These are phyloP conservation scores for Zelopaecilomyces penicillatus DNA, from an alignment of 2,329 filamentous ascomycete genomes.

Conservation along the genomic window DNA sequence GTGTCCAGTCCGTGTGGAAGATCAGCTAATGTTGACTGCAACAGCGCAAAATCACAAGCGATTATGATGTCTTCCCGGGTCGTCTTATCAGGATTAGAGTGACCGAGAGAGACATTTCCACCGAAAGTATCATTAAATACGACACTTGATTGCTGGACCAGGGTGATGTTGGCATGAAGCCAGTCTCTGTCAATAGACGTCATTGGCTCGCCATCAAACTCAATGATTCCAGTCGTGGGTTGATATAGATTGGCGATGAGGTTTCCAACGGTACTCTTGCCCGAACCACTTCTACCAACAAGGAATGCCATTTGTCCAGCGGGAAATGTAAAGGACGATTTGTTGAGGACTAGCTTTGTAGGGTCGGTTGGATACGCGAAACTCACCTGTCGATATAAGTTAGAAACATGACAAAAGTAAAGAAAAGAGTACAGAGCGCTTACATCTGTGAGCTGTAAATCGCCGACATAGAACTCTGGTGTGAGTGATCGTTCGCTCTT, in stretches of 20 bases:
- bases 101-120: constrained; percentile 70
- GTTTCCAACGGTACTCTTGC: constrained; percentile 82
- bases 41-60: constrained; percentile 58
- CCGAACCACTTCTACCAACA: constrained; percentile 79
- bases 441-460: constrained; percentile 63
- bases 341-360: constrained; percentile 48
- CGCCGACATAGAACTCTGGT: constrained; percentile 47
- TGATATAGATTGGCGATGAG: constrained; percentile 72
- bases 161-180: constrained; percentile 67
- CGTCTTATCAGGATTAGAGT: constrained; percentile 37
- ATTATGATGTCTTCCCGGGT: constrained; percentile 46
- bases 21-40: constrained; percentile 57
- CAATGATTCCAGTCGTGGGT: constrained; percentile 54
- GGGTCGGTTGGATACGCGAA: constrained; percentile 74
- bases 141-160: constrained; percentile 74
- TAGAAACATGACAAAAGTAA: constrained; percentile 7
- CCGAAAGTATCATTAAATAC: constrained; percentile 76
- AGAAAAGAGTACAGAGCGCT: constrained; percentile 16
- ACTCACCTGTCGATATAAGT: constrained; percentile 46
- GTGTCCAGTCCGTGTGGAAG: constrained; percentile 68
- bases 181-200: constrained; percentile 57
- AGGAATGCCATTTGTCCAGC: constrained; percentile 69
- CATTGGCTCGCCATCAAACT: constrained; percentile 58
- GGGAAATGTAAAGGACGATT: constrained; percentile 60
- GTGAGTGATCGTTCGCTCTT: constrained; percentile 10